Evolutionary conservation across 2,329 filamentous ascomycete species (phyloP).

Genomic region (Fusarium equiseti): DNA sequence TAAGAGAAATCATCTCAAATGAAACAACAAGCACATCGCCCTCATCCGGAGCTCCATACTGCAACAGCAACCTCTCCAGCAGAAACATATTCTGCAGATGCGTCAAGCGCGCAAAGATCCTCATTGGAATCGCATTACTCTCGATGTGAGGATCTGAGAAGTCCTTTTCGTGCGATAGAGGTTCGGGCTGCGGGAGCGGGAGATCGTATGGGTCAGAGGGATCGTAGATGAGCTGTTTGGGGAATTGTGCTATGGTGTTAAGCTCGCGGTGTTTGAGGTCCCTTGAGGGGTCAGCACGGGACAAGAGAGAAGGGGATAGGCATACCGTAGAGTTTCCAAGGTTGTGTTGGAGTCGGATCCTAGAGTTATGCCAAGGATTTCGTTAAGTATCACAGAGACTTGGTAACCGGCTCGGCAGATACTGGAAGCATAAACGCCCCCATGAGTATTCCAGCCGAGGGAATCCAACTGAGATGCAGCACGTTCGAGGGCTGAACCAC

Average conservation of each 20-base stretch:
- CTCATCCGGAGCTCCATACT: background rate
- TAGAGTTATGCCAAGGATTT: background rate
- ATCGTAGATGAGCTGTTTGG: background rate
- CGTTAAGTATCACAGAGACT: background rate
- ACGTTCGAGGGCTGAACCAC: background rate
- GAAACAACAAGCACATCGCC: conserved; percentile 12
- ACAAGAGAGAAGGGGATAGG: accelerated
- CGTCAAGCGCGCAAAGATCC: conserved; percentile 5
- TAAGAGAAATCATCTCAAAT: conserved; percentile 8
- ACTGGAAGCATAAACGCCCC: background rate
- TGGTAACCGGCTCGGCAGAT: background rate
- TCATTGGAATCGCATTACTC: background rate
- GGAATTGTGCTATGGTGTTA: background rate
- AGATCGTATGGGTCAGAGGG: background rate
- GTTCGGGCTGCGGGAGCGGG: background rate
- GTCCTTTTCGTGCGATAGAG: background rate
- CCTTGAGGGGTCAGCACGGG: accelerated
- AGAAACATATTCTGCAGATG: conserved; percentile 24
- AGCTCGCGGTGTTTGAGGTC: background rate
- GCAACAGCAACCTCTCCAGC: background rate
- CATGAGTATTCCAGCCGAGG: background rate
- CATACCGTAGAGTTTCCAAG: conserved; percentile 1
- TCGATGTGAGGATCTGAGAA: background rate
- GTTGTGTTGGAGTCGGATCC: background rate
- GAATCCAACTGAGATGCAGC: background rate